A percentile compares a stretch with the other conserved stretches of the same genome.
phyloP scores from a whole-genome alignment of 1,284 basidiomycete genomes.

The Grifola frondosa region DNA sequence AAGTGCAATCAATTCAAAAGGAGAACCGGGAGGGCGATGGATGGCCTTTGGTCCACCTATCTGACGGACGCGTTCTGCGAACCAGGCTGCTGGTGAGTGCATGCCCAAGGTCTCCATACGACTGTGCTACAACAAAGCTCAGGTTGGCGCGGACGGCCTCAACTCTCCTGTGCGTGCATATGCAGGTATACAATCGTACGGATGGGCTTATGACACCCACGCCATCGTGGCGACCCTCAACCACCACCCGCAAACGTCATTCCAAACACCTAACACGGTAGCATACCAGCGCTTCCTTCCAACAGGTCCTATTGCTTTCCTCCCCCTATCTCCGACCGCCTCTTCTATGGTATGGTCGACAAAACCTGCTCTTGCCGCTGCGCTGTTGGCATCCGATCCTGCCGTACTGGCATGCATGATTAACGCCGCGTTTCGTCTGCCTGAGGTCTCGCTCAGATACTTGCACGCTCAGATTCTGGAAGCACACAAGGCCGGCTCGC shows the following conservation, averaged over 20 bases:
- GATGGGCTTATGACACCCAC: slow-evolving; percentile 90
- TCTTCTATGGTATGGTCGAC: slow-evolving; percentile 98
- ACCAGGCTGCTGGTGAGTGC: slow-evolving; percentile 70
- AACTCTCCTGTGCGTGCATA: slow-evolving; percentile 93
- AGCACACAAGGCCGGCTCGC: slow-evolving; percentile 41
- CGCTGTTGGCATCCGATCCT: slow-evolving; percentile 69
- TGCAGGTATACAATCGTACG: slow-evolving; percentile 85
- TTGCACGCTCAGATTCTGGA: slow-evolving; percentile 67
- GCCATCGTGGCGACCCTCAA: slow-evolving; percentile 89
- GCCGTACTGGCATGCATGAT: slow-evolving; percentile 74
- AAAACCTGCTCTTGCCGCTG: slow-evolving; percentile 72
- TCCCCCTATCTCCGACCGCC: slow-evolving; percentile 76
- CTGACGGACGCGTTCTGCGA: slow-evolving; percentile 59
- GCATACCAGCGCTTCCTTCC: slow-evolving; percentile 96
- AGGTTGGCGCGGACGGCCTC: slow-evolving; percentile 95
- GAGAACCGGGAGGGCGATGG: slow-evolving; percentile 46
- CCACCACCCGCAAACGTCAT: slow-evolving; percentile 60
- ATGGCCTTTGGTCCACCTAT: slow-evolving; percentile 78
- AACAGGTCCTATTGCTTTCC: slow-evolving; percentile 93
- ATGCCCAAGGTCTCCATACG: neutral
- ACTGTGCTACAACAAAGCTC: slow-evolving; percentile 9
- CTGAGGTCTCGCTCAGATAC: slow-evolving; percentile 71
- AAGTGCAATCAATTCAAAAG: slow-evolving; percentile 61
- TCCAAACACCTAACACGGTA: slow-evolving; percentile 68
- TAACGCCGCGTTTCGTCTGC: slow-evolving; percentile 90